Evolutionary conservation across 192 early-diverging fungal genomes (phyloP), one percentile per base, ranked within the genome.

Genomic region (Funneliformis geosporum): DNA sequence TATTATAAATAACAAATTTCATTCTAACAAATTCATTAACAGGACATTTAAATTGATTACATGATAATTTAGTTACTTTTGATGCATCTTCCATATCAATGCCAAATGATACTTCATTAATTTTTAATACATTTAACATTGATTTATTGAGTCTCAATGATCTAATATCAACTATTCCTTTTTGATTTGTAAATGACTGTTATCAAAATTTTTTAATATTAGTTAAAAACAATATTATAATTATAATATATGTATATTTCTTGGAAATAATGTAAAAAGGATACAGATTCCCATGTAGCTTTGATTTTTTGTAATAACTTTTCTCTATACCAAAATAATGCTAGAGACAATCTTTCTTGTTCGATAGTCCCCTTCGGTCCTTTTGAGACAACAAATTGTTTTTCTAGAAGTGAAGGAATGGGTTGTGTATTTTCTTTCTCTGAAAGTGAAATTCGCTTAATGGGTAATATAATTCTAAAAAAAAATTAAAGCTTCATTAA

Each of bases 321-420:
- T 75, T 95, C 92, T 66, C 90, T 81, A 76, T 92, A 93, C 94
- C 94, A 95, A 74, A 95, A 95, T 76, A 91, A 79, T 1, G 86
- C 79, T 28, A 92, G 66, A n/a, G 88, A 86, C 33, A 82, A 73
- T 16, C 76, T 81, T 39, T 90, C 91, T 74, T 94, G 89, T 62
- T 86, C 87, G n/a, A 81, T 50, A 5, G 89, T 79, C 4, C 84
- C 50, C 62, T 83, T 86, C 9, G 87, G 84, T 8, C 81, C 87
- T 70, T 90, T 85, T 3, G 91, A 88, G 9, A 94, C 91, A 3
- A 95, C 91, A 84, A 93, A 95, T 85, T 95, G 94, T 60, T 93
- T 92, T 82, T 92, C 92, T 11, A 86, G 82, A 23, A 93, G 87
- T 21, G 88, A 86, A n/a, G 94, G 94, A 38, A 95, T 93, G 5